Evolutionary conservation across 31 red algal species (phyloP), one percentile per base, ranked within the genome.

Genomic region (Asparagopsis taxiformis): DNA sequence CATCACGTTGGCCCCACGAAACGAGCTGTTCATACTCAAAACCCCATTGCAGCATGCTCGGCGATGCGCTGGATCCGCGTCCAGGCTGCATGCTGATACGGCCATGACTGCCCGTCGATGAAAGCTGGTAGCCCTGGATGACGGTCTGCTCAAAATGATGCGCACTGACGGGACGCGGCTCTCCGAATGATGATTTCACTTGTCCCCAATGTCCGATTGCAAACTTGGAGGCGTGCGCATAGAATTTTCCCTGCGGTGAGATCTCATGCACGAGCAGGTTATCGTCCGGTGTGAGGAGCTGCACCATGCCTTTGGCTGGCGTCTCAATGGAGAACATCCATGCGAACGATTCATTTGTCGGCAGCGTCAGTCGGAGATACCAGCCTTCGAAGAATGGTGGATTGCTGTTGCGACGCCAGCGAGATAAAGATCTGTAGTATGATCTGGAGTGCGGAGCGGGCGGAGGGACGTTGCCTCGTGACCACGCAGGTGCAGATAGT

Each of bases 311-410:
- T 51, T 30, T 28, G 16, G 32, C 80, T 39, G 62, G 53, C 3
- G 64, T 60, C 31, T 93, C 89, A 28, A 93, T 38, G 62, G 68
- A 72, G 57, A 85, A 93, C 73, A 93, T 93, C 17, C 75, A 85
- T 0, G 89, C 79, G 51, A 75, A 71, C 46, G 61, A 51, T 3
- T 56, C 35, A 21, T 44, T 25, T 13, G 80, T 30, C 5, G 89
- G 89, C 38, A 79, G 68, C 25, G 44, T 57, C 22, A 85, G 28
- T 24, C 89, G 81, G 10, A 93, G 46, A 55, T 80, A 93, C 89
- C 89, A 93, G n/a, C 89, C 89, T 55, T 93, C 89, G 53, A 93
- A 93, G 50, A 77, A 93, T 4, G 53, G 72, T 4, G 43, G 35
- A 0, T 25, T 36, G 21, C 69, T 62, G 20, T 36, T 31, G 11